These are phyloP conservation scores for Pseudogymnoascus sp. DNA, from an alignment of 2,329 filamentous ascomycete genomes.

Conservation along the genomic window DNA sequence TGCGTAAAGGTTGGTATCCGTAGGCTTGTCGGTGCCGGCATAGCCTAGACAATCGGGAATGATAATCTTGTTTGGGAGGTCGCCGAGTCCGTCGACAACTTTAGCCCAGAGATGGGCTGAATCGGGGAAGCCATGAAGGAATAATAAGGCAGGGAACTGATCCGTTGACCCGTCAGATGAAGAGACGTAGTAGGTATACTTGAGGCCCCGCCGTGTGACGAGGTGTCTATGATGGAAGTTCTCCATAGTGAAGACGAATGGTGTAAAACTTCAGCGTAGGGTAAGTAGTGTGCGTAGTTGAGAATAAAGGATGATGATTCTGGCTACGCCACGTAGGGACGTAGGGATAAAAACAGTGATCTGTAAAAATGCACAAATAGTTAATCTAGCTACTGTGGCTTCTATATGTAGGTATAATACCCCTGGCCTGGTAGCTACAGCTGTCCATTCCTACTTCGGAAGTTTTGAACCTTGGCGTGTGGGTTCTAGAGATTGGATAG, in stretches of 20 bases:
- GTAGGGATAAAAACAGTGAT: not conserved
- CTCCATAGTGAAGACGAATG: not conserved
- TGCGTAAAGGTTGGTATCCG: conserved; percentile 24
- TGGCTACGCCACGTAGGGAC: not conserved
- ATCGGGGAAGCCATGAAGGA: conserved; percentile 41
- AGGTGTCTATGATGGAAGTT: not conserved
- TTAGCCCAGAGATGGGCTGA: conserved; percentile 32
- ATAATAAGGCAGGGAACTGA: conserved; percentile 29
- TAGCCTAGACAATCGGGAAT: conserved; percentile 34
- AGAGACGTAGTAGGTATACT: conserved; percentile 8
- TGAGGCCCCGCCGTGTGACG: not conserved
- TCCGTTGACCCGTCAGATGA: not conserved
- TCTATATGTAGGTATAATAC: not conserved
- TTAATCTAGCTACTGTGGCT: not conserved
- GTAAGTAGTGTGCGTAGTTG: not conserved
- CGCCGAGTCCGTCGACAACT: conserved; percentile 12
- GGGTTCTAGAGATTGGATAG: too few relatives aligned
- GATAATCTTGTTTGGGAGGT: conserved; percentile 29
- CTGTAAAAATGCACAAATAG: not conserved
- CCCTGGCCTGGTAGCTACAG: too few relatives aligned
- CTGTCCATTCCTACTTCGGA: too few relatives aligned
- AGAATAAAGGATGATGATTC: not conserved
- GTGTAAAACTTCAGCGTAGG: not conserved
- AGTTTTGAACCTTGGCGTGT: too few relatives aligned
- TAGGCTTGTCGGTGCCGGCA: conserved; percentile 28